Evolutionary conservation across 2,329 filamentous ascomycete genomes (phyloP).

Genomic region (Venturia nashicola): DNA sequence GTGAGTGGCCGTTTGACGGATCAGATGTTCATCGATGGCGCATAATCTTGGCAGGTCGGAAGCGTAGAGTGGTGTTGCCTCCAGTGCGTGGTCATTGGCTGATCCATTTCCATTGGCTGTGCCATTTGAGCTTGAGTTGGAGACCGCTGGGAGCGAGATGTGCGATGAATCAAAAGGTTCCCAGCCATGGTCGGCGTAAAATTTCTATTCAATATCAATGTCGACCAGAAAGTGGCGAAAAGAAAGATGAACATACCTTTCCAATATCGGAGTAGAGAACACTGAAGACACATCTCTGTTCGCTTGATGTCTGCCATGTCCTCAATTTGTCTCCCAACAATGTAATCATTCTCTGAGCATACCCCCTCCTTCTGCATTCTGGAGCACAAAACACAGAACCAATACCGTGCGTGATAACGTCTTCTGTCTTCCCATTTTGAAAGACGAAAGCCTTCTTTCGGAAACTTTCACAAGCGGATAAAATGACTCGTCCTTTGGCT

Average conservation of each 20-base stretch:
- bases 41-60: constrained; percentile 51
- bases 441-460: constrained; percentile 34
- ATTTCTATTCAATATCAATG: constrained; percentile 30
- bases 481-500: constrained; percentile 27
- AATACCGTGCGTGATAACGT: constrained; percentile 59
- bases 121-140: constrained; percentile 13
- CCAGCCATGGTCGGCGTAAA: constrained; percentile 73
- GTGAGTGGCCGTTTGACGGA: constrained; percentile 42
- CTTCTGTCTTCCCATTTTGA: constrained; percentile 33
- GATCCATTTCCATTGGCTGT: neutral
- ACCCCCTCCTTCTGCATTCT: constrained; percentile 56
- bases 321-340: constrained; percentile 48
- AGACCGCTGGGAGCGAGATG: constrained; percentile 45
- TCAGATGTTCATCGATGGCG: constrained; percentile 47
- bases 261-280: constrained; percentile 83
- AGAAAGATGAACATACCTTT: constrained; percentile 27
- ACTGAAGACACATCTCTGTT: constrained; percentile 48
- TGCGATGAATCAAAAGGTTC: constrained; percentile 61
- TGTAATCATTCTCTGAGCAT: constrained; percentile 63
- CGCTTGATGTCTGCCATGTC: constrained; percentile 33
- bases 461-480: constrained; percentile 48
- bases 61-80: constrained; percentile 38
- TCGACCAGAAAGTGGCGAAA: neutral
- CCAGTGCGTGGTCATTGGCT: constrained; percentile 9
- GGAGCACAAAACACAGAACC: constrained; percentile 65